Evolutionary conservation across 192 early-diverging fungal species (phyloP).

Genomic region (Coemansia sp.): DNA sequence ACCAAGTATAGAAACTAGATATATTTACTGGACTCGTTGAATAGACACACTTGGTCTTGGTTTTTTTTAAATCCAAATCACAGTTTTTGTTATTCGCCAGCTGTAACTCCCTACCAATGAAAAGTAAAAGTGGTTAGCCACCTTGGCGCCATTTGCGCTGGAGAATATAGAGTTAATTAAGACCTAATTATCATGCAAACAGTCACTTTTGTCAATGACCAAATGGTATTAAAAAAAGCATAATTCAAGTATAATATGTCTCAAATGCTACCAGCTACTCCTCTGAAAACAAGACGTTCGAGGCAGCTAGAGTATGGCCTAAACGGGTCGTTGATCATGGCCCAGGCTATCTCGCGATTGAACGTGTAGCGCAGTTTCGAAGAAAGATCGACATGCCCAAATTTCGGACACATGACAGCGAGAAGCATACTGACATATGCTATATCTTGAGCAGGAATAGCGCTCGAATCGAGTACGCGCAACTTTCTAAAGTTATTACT

Average conservation of each 20-base stretch:
- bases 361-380: not conserved
- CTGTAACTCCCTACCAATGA: no score
- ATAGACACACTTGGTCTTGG: not conserved
- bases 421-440: not conserved
- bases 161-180: no score
- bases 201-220: no score
- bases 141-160: no score
- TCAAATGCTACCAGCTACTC: no score
- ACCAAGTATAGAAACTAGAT: conserved; percentile 13
- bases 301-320: not conserved
- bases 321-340: not conserved
- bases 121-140: no score
- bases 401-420: not conserved
- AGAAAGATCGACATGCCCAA: not conserved
- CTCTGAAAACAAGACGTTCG: not conserved
- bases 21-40: not conserved
- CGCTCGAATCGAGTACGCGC: not conserved
- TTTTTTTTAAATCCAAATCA: not conserved
- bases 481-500: not conserved
- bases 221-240: no score
- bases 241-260: no score
- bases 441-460: not conserved
- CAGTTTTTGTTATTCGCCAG: not conserved
- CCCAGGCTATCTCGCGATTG: not conserved
- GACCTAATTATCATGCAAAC: no score